A percentile compares a stretch with the other conserved stretches of the same genome.
Evolutionary conservation across 2,329 filamentous ascomycete species (phyloP).

Genomic region (Ophiosphaerella korrae): DNA sequence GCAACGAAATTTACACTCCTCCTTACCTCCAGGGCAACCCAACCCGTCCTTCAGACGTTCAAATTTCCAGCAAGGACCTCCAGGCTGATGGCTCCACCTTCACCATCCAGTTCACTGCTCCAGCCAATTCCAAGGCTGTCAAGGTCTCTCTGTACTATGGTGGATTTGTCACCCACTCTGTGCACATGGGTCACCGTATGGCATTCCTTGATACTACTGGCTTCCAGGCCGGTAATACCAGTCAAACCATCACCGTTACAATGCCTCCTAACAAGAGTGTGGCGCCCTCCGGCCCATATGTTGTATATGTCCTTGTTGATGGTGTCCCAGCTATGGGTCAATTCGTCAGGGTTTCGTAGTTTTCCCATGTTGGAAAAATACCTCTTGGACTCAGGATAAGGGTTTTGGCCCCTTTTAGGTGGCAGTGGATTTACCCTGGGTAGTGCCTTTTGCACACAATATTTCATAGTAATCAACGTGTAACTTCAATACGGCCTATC

Average conservation of each 20-base stretch:
- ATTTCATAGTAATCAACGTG: background rate
- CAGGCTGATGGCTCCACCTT: constrained; percentile 53
- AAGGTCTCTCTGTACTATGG: constrained; percentile 63
- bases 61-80: constrained; percentile 53
- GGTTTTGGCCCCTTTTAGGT: no score
- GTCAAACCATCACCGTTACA: constrained; percentile 57
- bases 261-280: constrained; percentile 62
- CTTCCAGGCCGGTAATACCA: constrained; percentile 50
- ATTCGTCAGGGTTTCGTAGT: constrained; percentile 53
- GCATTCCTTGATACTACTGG: constrained; percentile 57
- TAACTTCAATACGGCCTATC: background rate
- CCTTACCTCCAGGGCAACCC: constrained; percentile 63
- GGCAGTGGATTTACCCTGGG: no score
- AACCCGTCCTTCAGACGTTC: constrained; percentile 56
- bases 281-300: constrained; percentile 64
- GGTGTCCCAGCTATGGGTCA: constrained; percentile 60
- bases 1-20: constrained; percentile 66
- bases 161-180: constrained; percentile 64
- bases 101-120: constrained; percentile 54
- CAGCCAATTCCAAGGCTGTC: constrained; percentile 49
- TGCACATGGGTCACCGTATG: constrained; percentile 68
- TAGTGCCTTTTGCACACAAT: background rate
- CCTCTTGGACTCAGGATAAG: no score
- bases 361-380: no score
- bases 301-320: constrained; percentile 63